Base-by-base conservation (phyloP, 2,329 filamentous ascomycete genomes). In the Diaporthe destruens region DNA sequence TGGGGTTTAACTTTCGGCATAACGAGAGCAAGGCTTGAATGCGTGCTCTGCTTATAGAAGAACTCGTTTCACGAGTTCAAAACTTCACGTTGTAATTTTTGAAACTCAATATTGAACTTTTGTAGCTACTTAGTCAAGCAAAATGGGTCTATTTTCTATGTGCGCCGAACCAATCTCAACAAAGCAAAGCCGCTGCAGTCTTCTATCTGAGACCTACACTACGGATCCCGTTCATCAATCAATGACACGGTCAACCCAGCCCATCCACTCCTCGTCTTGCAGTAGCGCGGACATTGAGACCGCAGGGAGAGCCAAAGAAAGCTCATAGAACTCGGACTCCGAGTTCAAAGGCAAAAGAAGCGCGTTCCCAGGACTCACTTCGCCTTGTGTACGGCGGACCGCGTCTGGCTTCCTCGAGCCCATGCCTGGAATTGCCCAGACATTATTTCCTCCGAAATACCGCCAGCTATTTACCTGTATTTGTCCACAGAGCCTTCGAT, bases 401-500 rank as follows among this genome's bases (percentile, higher is more conserved):
- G 53, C 20, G n/a, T 49, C 53, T 1, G 66, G 39, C 6, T 47
- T 53, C 3, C 6, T 23, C 2, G 25, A 34, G 12, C 53, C 39
- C 51, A 69, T 25, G 25, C 66, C 66, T 1, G 66, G 66, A 2
- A 69, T 6, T 1, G 8, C 25, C 66, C 66, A 69, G 5, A 20
- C 9, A 1, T 25, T 3, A n/a, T 69, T 53, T 2, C 36, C 66
- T 2, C 66, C 66, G 3, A 56, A 16, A 18, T 44, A 32, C 2
- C 39, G 20, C 39, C 39, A 69, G 1, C 54, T 25, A 16, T 59
- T 69, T 14, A 69, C 34, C 8, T 69, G 53, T 0, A 69, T 2
- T 1, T 51, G 42, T 0, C 39, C 54, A 1, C 29, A 42, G 2
- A 56, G 39, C 5, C 54, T 34, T 3, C 54, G 18, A n/a, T 69